Evolutionary conservation across 148 eudicot genomes (phyloP).

Genomic region (Persicaria maculosa): DNA sequence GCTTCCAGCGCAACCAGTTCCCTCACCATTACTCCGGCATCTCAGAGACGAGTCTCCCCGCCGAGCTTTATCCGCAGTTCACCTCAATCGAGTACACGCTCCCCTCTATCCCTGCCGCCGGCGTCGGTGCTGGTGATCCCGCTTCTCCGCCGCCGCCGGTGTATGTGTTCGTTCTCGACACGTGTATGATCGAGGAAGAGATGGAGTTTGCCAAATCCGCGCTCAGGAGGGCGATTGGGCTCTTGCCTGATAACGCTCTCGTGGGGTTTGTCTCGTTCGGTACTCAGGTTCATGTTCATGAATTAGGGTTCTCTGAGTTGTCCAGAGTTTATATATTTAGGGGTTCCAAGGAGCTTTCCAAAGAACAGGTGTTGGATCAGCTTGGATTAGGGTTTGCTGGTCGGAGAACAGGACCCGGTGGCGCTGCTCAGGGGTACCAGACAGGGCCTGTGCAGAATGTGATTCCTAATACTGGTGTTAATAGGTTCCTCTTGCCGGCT

Average conservation of each 20-base stretch:
- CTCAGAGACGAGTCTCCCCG: slow-evolving; percentile 70
- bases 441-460: slow-evolving; percentile 31
- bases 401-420: slow-evolving; percentile 28
- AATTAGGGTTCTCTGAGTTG: slow-evolving; percentile 74
- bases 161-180: slow-evolving; percentile 62
- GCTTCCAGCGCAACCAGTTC: slow-evolving; percentile 77
- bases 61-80: slow-evolving; percentile 69
- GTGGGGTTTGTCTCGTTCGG: slow-evolving; percentile 84
- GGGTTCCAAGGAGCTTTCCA: slow-evolving; percentile 61
- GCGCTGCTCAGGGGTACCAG: slow-evolving; percentile 24
- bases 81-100: slow-evolving; percentile 49
- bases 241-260: slow-evolving; percentile 62
- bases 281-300: slow-evolving; percentile 96
- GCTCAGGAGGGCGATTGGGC: slow-evolving; percentile 52
- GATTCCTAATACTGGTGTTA: slow-evolving; percentile 32
- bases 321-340: slow-evolving; percentile 80
- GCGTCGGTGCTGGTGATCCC: background rate
- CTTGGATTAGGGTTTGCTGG: slow-evolving; percentile 49
- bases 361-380: slow-evolving; percentile 93
- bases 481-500: slow-evolving; percentile 81
- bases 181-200: slow-evolving; percentile 89
- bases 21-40: slow-evolving; percentile 64
- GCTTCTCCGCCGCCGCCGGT: slow-evolving; percentile 24
- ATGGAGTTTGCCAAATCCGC: slow-evolving; percentile 72
- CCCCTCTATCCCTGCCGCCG: slow-evolving; percentile 12